Conservation (phyloP, 2,329 filamentous ascomycete species). For the Mollisia scopiformis region DNA sequence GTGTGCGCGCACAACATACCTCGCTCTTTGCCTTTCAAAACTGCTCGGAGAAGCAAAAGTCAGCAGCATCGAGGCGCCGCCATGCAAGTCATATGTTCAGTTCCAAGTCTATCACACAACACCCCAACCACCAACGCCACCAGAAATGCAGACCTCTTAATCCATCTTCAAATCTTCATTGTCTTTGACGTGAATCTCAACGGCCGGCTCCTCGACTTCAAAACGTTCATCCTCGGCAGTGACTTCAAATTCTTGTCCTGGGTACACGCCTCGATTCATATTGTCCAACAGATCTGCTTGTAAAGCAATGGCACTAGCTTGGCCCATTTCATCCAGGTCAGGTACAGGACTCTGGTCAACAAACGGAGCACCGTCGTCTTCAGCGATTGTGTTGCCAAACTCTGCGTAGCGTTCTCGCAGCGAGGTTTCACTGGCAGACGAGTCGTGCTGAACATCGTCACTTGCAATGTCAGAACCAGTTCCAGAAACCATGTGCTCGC, state of each 20-base stretch:
- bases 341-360: conserved; percentile 31
- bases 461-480: conserved; percentile 34
- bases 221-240: conserved; percentile 19
- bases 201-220: conserved; percentile 31
- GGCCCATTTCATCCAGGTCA: conserved; percentile 30
- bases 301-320: conserved; percentile 21
- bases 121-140: neutral
- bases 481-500: conserved; percentile 27
- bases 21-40: neutral
- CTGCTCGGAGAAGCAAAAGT: neutral
- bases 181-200: conserved; percentile 38
- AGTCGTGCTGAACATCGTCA: conserved; percentile 35
- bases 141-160: neutral
- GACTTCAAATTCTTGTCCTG: conserved; percentile 14
- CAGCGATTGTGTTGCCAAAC: conserved; percentile 27
- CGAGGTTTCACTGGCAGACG: conserved; percentile 29
- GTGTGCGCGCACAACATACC: neutral
- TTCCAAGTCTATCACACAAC: neutral
- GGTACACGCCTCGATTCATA: neutral
- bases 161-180: conserved; percentile 33
- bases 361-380: conserved; percentile 25
- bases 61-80: neutral
- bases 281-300: conserved; percentile 22
- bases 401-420: conserved; percentile 28
- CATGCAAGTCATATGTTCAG: conserved; percentile 1